Conservation (phyloP, 2,329 filamentous ascomycete species). For the Rhexocercosporidium sp. region DNA sequence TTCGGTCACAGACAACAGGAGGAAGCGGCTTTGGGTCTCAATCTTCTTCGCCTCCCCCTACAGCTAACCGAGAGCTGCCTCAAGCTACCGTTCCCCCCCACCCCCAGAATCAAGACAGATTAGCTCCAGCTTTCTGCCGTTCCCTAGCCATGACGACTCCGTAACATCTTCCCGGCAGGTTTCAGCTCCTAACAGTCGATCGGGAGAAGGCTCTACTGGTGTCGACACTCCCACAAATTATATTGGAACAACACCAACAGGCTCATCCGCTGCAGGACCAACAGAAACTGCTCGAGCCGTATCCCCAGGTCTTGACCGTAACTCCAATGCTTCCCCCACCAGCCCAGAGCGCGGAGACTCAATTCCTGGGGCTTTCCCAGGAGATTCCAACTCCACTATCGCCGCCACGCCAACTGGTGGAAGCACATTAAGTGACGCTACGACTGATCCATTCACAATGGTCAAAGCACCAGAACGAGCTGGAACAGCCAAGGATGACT, state of each 20-base stretch:
- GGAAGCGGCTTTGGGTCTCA: constrained; percentile 35
- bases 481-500: constrained; percentile 71
- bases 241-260: constrained; percentile 40
- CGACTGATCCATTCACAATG: constrained; percentile 58
- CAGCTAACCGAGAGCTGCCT: constrained; percentile 64
- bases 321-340: constrained; percentile 39
- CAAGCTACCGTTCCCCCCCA: constrained; percentile 63
- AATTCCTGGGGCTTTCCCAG: constrained; percentile 59
- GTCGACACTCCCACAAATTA: constrained; percentile 47
- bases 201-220: constrained; percentile 54
- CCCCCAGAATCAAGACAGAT: constrained; percentile 79
- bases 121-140: constrained; percentile 76
- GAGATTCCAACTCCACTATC: constrained; percentile 50
- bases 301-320: constrained; percentile 40
- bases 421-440: constrained; percentile 52
- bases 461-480: constrained; percentile 56
- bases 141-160: constrained; percentile 68
- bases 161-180: constrained; percentile 79
- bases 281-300: constrained; percentile 35
- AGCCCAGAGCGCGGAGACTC: constrained; percentile 43
- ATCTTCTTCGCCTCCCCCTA: constrained; percentile 63
- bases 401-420: constrained; percentile 54
- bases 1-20: constrained; percentile 33
- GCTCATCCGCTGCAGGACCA: constrained; percentile 38
- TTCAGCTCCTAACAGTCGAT: constrained; percentile 72